Evolutionary conservation across 352 stramenopile species (phyloP).

Genomic region (Globisporangium orthogonon): DNA sequence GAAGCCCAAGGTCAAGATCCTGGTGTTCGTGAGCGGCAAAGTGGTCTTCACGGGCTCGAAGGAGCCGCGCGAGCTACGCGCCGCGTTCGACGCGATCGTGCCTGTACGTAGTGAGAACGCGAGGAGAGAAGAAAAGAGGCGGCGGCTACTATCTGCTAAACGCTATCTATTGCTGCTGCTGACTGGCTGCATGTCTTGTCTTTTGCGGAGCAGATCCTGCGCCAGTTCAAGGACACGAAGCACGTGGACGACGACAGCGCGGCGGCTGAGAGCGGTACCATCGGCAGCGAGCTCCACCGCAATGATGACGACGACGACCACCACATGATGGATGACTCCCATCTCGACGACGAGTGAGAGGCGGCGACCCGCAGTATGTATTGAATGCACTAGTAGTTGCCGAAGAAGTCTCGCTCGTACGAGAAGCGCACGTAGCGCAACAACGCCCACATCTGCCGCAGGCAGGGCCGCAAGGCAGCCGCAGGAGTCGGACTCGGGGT

Average conservation of each 20-base stretch:
- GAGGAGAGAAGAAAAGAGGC: too few species aligned
- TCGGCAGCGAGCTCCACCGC: neutral
- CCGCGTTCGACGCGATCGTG: constrained; percentile 80
- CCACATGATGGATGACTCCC: constrained; percentile 25
- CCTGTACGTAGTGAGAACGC: constrained; percentile 26
- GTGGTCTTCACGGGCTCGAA: constrained; percentile 96
- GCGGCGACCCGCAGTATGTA: neutral
- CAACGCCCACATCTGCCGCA: constrained; percentile 14
- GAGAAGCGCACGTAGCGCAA: constrained; percentile 26
- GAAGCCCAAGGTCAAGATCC: constrained; percentile 94
- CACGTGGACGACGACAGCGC: constrained; percentile 11
- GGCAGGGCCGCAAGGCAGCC: neutral
- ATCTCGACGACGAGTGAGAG: constrained; percentile 25
- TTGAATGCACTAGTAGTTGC: constrained; percentile 11
- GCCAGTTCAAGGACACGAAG: constrained; percentile 48
- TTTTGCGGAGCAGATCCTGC: constrained; percentile 46
- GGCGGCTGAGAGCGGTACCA: neutral
- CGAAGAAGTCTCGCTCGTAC: constrained; percentile 29
- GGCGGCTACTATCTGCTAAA: too few species aligned
- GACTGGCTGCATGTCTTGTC: neutral
- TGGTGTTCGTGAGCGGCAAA: constrained; percentile 99
- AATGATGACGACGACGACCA: constrained; percentile 16
- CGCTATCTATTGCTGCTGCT: too few species aligned
- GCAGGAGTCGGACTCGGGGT: neutral
- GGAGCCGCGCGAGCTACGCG: constrained; percentile 62